phyloP scores from a whole-genome alignment of 805 yeast species.

The Wickerhamomyces silvicola region DNA sequence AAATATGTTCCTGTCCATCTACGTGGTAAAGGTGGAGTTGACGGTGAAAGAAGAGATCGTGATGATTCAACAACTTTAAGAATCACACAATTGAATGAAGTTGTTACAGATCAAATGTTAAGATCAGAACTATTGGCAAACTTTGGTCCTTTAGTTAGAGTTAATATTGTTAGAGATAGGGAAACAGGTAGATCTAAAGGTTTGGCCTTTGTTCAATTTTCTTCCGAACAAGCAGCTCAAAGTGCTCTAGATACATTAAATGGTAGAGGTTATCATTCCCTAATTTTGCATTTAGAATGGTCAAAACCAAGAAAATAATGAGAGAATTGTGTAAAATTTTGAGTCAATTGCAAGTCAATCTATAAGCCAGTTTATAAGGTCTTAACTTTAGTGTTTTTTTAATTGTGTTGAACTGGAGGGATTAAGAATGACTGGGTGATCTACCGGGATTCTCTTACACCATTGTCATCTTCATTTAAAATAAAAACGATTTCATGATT shows the following conservation, averaged over 20 bases:
- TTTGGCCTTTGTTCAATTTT: slow-evolving; percentile 86
- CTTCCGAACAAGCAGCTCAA: slow-evolving; percentile 62
- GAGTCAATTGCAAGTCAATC: no score
- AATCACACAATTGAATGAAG: slow-evolving; percentile 83
- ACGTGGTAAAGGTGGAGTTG: slow-evolving; percentile 35
- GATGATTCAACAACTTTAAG: slow-evolving; percentile 86
- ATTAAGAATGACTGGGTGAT: no score
- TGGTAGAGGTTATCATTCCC: slow-evolving; percentile 88
- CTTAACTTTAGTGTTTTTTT: not conserved
- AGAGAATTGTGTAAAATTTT: not conserved
- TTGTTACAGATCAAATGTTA: slow-evolving; percentile 75
- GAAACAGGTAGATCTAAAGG: slow-evolving; percentile 95
- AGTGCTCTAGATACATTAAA: slow-evolving; percentile 68
- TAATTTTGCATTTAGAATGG: slow-evolving; percentile 68
- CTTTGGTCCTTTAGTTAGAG: slow-evolving; percentile 65
- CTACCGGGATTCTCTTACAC: no score
- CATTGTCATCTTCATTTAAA: not conserved
- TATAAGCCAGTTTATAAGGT: no score
- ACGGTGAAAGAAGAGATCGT: slow-evolving; percentile 44
- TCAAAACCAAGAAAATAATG: slow-evolving; percentile 32
- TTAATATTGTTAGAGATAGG: slow-evolving; percentile 80
- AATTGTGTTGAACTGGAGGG: no score
- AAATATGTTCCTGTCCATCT: slow-evolving; percentile 58
- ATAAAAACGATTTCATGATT: not conserved
- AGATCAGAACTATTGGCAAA: slow-evolving; percentile 62